Conservation (phyloP, 1,284 basidiomycete genomes). For the Melampsora larici-populina region DNA sequence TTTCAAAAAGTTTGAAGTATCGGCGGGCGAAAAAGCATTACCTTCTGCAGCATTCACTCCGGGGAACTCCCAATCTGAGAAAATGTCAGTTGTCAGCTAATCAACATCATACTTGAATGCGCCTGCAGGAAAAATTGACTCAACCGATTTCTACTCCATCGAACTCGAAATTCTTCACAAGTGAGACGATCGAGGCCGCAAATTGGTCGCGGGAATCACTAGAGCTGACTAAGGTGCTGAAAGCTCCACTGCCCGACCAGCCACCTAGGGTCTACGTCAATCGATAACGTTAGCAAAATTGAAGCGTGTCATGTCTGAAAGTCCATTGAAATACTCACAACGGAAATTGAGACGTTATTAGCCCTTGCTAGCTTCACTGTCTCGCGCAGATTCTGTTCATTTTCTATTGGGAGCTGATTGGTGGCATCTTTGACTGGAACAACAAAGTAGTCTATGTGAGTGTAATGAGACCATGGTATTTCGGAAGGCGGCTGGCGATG, state of each 20-base stretch:
- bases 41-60: constrained; percentile 16
- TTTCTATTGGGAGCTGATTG: constrained; percentile 18
- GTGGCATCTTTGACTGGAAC: constrained; percentile 13
- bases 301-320: not conserved
- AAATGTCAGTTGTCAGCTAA: not conserved
- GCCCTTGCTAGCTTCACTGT: constrained; percentile 28
- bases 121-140: not conserved
- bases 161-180: constrained; percentile 22
- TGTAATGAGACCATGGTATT: constrained; percentile 41
- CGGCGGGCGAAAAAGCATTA: constrained; percentile 15
- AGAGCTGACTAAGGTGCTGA: constrained; percentile 26
- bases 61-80: constrained; percentile 41
- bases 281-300: not conserved
- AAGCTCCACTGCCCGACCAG: constrained; percentile 38
- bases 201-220: constrained; percentile 13
- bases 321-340: constrained; percentile 5
- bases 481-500: constrained; percentile 33
- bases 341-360: constrained; percentile 40
- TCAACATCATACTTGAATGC: not conserved
- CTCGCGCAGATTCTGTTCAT: constrained; percentile 28
- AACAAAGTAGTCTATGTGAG: constrained; percentile 40
- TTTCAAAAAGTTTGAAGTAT: constrained; percentile 23
- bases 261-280: constrained; percentile 35
- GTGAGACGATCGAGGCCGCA: constrained; percentile 9
- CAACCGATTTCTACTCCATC: constrained; percentile 36